Evolutionary conservation across 2,329 filamentous ascomycete species (phyloP).

Genomic region (Neurospora sp.): DNA sequence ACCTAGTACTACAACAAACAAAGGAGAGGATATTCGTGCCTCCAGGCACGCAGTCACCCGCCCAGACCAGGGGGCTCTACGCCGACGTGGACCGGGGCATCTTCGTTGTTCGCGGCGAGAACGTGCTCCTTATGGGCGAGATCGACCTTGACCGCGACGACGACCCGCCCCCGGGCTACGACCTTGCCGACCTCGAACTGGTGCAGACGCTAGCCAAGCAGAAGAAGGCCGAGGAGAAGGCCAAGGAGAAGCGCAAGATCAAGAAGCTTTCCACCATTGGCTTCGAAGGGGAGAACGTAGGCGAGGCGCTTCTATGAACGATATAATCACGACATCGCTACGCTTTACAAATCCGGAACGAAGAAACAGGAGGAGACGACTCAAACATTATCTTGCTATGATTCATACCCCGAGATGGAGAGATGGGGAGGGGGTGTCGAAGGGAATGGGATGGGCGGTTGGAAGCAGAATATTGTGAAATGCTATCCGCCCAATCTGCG

Average conservation of each 20-base stretch:
- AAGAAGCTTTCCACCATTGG: conserved; percentile 67
- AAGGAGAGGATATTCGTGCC: conserved; percentile 74
- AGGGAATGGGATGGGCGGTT: conserved; percentile 11
- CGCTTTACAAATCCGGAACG: neutral
- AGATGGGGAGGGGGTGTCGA: neutral
- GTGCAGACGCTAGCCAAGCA: conserved; percentile 64
- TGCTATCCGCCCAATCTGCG: conserved; percentile 27
- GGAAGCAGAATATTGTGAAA: conserved; percentile 56
- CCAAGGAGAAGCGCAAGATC: conserved; percentile 60
- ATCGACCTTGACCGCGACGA: conserved; percentile 97
- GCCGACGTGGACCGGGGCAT: conserved; percentile 79
- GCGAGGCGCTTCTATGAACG: conserved; percentile 58
- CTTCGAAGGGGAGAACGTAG: conserved; percentile 78
- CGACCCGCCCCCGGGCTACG: conserved; percentile 62
- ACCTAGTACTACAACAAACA: conserved; percentile 88
- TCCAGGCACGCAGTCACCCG: conserved; percentile 30
- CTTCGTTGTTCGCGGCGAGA: conserved; percentile 90
- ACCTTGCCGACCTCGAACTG: conserved; percentile 34
- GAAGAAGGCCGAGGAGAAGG: conserved; percentile 58
- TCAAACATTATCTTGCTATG: neutral
- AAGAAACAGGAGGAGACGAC: neutral
- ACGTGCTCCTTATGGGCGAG: conserved; percentile 90
- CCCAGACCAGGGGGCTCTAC: conserved; percentile 47
- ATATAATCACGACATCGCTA: neutral
- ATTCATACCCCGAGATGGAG: neutral